A percentile compares a stretch with the other conserved stretches of the same genome.
These are phyloP conservation scores for Phaeosphaeria sp. DNA, from an alignment of 2,329 filamentous ascomycete species.

Conservation along the genomic window DNA sequence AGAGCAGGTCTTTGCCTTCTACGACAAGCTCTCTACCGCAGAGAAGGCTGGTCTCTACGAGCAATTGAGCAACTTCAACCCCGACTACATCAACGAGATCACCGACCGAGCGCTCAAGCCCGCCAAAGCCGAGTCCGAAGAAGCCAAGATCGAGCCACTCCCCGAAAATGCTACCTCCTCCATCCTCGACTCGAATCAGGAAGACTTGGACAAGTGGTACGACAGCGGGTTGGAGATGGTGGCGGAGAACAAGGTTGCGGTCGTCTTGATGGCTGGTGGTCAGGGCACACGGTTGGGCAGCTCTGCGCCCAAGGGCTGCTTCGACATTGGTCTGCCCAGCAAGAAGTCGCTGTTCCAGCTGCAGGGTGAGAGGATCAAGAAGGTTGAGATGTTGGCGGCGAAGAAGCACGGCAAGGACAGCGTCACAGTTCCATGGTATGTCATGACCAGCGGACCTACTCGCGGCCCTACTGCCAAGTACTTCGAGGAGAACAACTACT, in stretches of 20 bases:
- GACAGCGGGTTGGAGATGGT: slow-evolving; percentile 70
- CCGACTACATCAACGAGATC: slow-evolving; percentile 85
- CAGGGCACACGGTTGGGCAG: slow-evolving; percentile 95
- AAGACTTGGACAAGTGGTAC: slow-evolving; percentile 86
- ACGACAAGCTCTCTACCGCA: slow-evolving; percentile 74
- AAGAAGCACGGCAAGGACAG: slow-evolving; percentile 67
- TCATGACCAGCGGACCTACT: slow-evolving; percentile 98
- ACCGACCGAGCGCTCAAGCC: slow-evolving; percentile 83
- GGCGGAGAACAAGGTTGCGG: slow-evolving; percentile 74
- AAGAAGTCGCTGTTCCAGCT: slow-evolving; percentile 97
- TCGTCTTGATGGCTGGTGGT: slow-evolving; percentile 96
- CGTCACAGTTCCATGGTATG: slow-evolving; percentile 89
- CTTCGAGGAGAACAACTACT: slow-evolving; percentile 89
- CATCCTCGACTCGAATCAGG: slow-evolving; percentile 83
- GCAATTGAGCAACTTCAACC: slow-evolving; percentile 84
- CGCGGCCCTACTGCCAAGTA: slow-evolving; percentile 90
- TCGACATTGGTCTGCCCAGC: slow-evolving; percentile 91
- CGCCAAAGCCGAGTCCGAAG: slow-evolving; percentile 64
- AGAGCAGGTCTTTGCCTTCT: slow-evolving; percentile 86
- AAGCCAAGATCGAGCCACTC: slow-evolving; percentile 77
- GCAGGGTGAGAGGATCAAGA: slow-evolving; percentile 91
- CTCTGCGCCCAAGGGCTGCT: slow-evolving; percentile 96
- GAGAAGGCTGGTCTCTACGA: slow-evolving; percentile 82
- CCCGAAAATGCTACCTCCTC: slow-evolving; percentile 87
- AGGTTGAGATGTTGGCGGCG: slow-evolving; percentile 80